phyloP scores from a whole-genome alignment of 768 basidiomycete genomes.

The Auricularia heimuer region DNA sequence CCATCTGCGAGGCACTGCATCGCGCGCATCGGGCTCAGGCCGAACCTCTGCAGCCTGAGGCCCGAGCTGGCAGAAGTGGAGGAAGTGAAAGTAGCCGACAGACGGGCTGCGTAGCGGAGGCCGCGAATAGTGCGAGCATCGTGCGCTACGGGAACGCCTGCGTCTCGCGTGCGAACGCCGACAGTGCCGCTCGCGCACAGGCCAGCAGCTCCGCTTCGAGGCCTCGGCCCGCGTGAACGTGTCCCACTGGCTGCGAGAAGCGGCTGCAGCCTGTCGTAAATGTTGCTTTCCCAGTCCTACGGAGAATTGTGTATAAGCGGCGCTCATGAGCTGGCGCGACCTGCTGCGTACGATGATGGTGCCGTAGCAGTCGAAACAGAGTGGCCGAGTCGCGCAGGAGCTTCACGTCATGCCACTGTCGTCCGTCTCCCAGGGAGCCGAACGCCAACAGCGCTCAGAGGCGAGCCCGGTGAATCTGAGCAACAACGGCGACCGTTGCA shows the following conservation, averaged over 20 bases:
- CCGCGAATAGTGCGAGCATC: conserved; percentile 64
- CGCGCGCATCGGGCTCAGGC: conserved; percentile 65
- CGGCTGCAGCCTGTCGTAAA: conserved; percentile 45
- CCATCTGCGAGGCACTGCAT: conserved; percentile 88
- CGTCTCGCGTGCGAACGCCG: conserved; percentile 56
- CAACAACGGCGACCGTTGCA: too few relatives aligned
- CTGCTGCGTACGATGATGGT: conserved; percentile 45
- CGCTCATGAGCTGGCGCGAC: not conserved
- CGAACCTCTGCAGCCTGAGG: too few relatives aligned
- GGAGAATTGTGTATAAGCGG: not conserved
- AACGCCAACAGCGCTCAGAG: too few relatives aligned
- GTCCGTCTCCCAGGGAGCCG: too few relatives aligned
- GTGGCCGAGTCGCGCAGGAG: conserved; percentile 12
- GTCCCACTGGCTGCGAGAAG: conserved; percentile 28
- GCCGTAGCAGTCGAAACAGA: conserved; percentile 71
- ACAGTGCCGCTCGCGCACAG: conserved; percentile 45
- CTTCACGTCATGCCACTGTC: too few relatives aligned
- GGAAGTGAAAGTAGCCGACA: conserved; percentile 36
- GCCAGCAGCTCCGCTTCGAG: conserved; percentile 50
- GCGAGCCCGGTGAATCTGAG: too few relatives aligned
- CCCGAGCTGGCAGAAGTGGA: too few relatives aligned
- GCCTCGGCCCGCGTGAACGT: conserved; percentile 42
- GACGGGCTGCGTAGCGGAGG: conserved; percentile 55
- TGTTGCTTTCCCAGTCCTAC: conserved; percentile 67
- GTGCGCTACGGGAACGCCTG: conserved; percentile 73